Evolutionary conservation across 2,329 filamentous ascomycete genomes (phyloP), one percentile per base, ranked within the genome.

Genomic region (Phaeosphaeriaceae sp.): DNA sequence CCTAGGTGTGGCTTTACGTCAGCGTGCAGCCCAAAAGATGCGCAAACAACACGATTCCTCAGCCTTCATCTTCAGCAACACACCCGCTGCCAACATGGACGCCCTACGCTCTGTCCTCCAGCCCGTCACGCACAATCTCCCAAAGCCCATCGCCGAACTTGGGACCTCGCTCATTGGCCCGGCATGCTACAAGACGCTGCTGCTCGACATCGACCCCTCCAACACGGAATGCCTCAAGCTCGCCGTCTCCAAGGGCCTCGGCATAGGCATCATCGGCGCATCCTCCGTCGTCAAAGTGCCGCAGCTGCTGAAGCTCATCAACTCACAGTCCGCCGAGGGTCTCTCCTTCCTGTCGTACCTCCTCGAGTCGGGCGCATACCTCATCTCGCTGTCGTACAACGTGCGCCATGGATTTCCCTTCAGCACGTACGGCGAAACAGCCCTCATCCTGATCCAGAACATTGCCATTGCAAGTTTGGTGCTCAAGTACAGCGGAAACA

Each of bases 371-470:
- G 85, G 87, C 55, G 88, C 90, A 57, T 94, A 96, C 80, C 85
- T 97, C 70, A 96, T 97, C 79, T 90, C 89, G 5, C 86, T 99
- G 66, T 91, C 92, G 52, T 99, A 99, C 84, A 97, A 96, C 78
- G 84, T 91, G 65, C 92, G 95, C 75, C 92, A 93, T 72, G 89
- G 88, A 22, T 97, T 97, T 69, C 94, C 95, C 2, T 97, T 99
- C 81, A 96, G 90, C 84, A 99, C 95, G 11, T 99, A 91, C 77
- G 95, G 95, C 78, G 95, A 99, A 85, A 94, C 92, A 25, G 93
- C 91, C 40, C 84, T 98, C 72, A 97, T 99, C 69, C 86, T 95
- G 50, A 88, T 89, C 58, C 95, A 99, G 82, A 97, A 99, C 79
- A 87, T 98, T 45, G 86, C 93, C 59, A 97, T 99, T 75, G 89